These are phyloP conservation scores for Podospora conica DNA, from an alignment of 495 filamentous ascomycete genomes.

Conservation along the genomic window DNA sequence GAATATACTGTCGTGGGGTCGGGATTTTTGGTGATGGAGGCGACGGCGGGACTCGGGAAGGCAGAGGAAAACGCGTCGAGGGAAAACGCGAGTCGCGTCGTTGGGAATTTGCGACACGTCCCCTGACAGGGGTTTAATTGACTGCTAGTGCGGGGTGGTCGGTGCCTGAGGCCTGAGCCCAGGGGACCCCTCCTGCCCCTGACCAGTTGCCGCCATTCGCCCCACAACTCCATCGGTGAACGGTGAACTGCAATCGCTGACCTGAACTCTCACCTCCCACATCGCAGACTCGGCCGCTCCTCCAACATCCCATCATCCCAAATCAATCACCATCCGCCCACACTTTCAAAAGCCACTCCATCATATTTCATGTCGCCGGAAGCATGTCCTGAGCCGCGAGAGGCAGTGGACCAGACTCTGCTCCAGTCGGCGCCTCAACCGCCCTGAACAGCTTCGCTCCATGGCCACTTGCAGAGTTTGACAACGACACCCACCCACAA, in stretches of 20 bases:
- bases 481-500: neutral
- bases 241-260: neutral
- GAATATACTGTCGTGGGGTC: neutral
- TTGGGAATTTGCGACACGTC: conserved; percentile 6
- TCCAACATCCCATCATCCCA: neutral
- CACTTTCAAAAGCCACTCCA: neutral
- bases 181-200: neutral
- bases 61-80: conserved; percentile 22
- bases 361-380: neutral
- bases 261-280: neutral
- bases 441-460: neutral
- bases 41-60: neutral
- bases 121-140: conserved; percentile 29
- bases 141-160: conserved; percentile 11
- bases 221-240: too few species aligned
- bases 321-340: neutral
- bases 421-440: too few species aligned
- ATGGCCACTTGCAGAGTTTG: neutral
- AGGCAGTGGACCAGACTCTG: too few species aligned
- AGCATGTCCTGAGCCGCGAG: neutral
- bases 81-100: conserved; percentile 22
- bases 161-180: conserved; percentile 2
- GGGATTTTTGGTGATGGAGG: conserved; percentile 3
- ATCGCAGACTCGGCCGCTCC: neutral
- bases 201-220: neutral